Percentiles rank a stretch among this genome's conserved stretches.
These are phyloP conservation scores for Lotmaria passim DNA, from an alignment of 208 protist genomes.

Conservation along the genomic window DNA sequence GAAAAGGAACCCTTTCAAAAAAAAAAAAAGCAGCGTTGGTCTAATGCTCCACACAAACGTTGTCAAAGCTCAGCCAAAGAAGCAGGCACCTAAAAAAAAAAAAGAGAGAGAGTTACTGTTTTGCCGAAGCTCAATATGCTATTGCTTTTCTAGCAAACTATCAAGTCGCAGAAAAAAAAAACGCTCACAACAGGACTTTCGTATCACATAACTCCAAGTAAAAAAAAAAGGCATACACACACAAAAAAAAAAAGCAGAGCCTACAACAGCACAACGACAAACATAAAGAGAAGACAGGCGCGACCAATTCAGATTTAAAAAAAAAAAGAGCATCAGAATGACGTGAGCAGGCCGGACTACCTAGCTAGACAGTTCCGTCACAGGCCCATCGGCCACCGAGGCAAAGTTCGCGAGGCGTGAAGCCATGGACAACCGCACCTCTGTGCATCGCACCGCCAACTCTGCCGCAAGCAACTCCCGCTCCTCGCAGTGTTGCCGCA, in stretches of 20 bases:
- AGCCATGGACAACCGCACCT: slow-evolving; percentile 43
- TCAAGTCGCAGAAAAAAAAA: neutral
- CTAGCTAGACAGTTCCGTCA: slow-evolving; percentile 28
- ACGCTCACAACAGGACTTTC: neutral
- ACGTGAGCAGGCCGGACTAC: too few species aligned
- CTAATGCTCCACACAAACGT: neutral
- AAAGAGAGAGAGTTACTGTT: slow-evolving; percentile 7
- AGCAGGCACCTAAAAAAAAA: slow-evolving; percentile 5
- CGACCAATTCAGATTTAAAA: too few species aligned
- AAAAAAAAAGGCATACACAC: neutral
- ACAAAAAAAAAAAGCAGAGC: slow-evolving; percentile 1
- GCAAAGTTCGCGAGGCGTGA: slow-evolving; percentile 38
- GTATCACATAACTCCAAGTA: neutral
- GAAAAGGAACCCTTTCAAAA: too few species aligned
- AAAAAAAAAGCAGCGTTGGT: neutral
- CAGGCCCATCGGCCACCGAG: slow-evolving; percentile 27
- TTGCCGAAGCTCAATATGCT: too few species aligned
- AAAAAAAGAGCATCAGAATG: too few species aligned
- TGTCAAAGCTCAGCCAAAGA: neutral
- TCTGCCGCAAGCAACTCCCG: slow-evolving; percentile 39
- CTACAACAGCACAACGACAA: too few species aligned
- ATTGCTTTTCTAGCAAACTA: too few species aligned
- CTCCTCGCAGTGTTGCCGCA: slow-evolving; percentile 37
- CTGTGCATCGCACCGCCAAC: slow-evolving; percentile 33
- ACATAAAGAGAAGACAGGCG: too few species aligned